Conservation (phyloP, 169 alveolate species). For the Eimeria brunetti region DNA sequence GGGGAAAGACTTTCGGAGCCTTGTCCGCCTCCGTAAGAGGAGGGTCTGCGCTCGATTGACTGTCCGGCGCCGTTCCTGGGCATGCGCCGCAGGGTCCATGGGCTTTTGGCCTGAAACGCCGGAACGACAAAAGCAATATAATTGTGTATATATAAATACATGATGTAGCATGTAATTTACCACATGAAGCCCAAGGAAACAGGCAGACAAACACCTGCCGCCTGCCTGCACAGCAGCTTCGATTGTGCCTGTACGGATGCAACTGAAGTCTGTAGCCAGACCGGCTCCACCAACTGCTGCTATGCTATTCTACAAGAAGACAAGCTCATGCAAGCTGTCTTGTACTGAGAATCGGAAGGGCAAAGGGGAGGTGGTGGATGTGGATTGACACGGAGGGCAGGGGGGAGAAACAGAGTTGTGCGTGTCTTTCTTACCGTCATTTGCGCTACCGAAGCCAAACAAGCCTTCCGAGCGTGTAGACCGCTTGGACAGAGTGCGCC, state of each 20-base stretch:
- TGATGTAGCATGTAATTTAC: too few species aligned
- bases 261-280: neutral
- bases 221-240: neutral
- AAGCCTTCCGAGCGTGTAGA: slow-evolving; percentile 45
- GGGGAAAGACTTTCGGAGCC: slow-evolving; percentile 39
- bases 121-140: neutral
- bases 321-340: neutral
- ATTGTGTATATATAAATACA: too few species aligned
- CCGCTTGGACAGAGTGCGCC: slow-evolving; percentile 34
- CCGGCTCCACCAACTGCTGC: neutral
- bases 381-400: neutral
- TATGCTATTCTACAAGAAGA: neutral
- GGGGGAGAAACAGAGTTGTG: neutral
- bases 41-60: slow-evolving; percentile 56
- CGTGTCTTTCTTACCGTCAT: neutral
- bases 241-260: neutral
- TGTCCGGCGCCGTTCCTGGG: slow-evolving; percentile 64
- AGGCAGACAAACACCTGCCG: neutral
- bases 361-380: neutral
- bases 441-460: slow-evolving; percentile 37
- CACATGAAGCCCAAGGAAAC: neutral
- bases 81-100: slow-evolving; percentile 23
- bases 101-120: neutral
- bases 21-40: slow-evolving; percentile 64
- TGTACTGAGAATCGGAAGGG: neutral